phyloP scores from a whole-genome alignment of 2,329 filamentous ascomycete species.

The Diaporthe nobilis region DNA sequence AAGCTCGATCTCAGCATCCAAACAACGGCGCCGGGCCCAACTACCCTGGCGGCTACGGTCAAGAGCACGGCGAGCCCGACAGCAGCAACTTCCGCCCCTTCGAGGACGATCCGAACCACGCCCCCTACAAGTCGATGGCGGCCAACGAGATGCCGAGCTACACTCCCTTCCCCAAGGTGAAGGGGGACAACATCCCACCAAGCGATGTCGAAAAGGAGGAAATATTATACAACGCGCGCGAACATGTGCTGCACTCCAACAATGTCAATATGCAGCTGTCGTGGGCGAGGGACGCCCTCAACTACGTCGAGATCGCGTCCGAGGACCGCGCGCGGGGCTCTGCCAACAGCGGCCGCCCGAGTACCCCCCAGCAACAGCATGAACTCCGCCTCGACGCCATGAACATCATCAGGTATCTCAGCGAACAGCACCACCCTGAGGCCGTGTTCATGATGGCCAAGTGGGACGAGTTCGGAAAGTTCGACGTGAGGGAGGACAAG shows the following conservation, averaged over 20 bases:
- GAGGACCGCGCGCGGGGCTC: slow-evolving; percentile 80
- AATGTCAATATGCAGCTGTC: slow-evolving; percentile 97
- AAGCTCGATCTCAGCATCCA: slow-evolving; percentile 56
- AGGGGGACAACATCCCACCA: slow-evolving; percentile 89
- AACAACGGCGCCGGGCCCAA: slow-evolving; percentile 48
- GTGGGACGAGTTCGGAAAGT: slow-evolving; percentile 99
- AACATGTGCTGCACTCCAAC: slow-evolving; percentile 90
- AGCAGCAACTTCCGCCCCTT: slow-evolving; percentile 58
- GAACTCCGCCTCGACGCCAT: slow-evolving; percentile 89
- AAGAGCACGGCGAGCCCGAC: slow-evolving; percentile 59
- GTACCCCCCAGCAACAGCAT: slow-evolving; percentile 90
- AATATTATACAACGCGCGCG: slow-evolving; percentile 86
- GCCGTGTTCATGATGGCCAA: slow-evolving; percentile 95
- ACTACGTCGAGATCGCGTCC: slow-evolving; percentile 87
- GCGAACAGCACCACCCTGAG: slow-evolving; percentile 92
- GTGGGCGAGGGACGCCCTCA: slow-evolving; percentile 94
- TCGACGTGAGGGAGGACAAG: slow-evolving; percentile 90
- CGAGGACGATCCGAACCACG: slow-evolving; percentile 53
- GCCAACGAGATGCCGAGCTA: slow-evolving; percentile 79
- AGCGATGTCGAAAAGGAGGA: slow-evolving; percentile 95
- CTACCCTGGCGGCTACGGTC: slow-evolving; percentile 47
- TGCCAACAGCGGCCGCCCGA: slow-evolving; percentile 63
- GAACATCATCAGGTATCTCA: slow-evolving; percentile 91
- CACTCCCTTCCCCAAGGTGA: slow-evolving; percentile 91
- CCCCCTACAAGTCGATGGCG: slow-evolving; percentile 54